phyloP scores from a whole-genome alignment of 352 stramenopile species.

The Plasmopara halstedii region DNA sequence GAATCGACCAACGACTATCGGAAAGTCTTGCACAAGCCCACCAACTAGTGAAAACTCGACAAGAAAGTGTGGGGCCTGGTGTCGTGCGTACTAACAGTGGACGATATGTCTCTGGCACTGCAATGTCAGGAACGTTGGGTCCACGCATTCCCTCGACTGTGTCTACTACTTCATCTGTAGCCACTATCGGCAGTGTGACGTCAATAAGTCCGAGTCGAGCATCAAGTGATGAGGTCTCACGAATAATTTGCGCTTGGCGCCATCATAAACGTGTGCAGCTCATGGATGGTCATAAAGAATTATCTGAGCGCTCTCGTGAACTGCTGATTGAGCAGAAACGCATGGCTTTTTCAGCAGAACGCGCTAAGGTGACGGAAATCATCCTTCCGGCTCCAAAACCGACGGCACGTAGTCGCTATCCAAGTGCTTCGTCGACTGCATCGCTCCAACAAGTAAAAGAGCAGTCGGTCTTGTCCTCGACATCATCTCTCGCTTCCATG shows the following conservation, averaged over 20 bases:
- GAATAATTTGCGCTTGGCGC: slow-evolving; percentile 77
- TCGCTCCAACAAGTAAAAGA: slow-evolving; percentile 29
- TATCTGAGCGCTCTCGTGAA: slow-evolving; percentile 69
- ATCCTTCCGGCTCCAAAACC: slow-evolving; percentile 59
- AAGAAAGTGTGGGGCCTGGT: slow-evolving; percentile 32
- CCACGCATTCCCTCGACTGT: slow-evolving; percentile 40
- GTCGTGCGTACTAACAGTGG: slow-evolving; percentile 48
- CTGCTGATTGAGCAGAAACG: slow-evolving; percentile 83
- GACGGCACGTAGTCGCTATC: slow-evolving; percentile 39
- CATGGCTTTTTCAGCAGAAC: slow-evolving; percentile 77
- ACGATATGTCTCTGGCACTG: slow-evolving; percentile 27
- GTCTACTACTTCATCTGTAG: slow-evolving; percentile 30
- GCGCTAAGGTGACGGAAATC: slow-evolving; percentile 79
- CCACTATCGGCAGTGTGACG: slow-evolving; percentile 36
- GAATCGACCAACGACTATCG: slow-evolving; percentile 68
- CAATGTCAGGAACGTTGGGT: slow-evolving; percentile 32
- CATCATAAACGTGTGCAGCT: slow-evolving; percentile 82
- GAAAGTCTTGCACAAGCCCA: slow-evolving; percentile 72
- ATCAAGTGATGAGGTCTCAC: slow-evolving; percentile 63
- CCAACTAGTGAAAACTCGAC: slow-evolving; percentile 64
- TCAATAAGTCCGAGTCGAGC: slow-evolving; percentile 47
- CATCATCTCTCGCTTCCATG: slow-evolving; percentile 35
- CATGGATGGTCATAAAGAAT: slow-evolving; percentile 83
- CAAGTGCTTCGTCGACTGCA: slow-evolving; percentile 34
- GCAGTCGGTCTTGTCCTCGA: slow-evolving; percentile 28